Evolutionary conservation across 257 asterid species (phyloP).

Genomic region (Plantago elongata): DNA sequence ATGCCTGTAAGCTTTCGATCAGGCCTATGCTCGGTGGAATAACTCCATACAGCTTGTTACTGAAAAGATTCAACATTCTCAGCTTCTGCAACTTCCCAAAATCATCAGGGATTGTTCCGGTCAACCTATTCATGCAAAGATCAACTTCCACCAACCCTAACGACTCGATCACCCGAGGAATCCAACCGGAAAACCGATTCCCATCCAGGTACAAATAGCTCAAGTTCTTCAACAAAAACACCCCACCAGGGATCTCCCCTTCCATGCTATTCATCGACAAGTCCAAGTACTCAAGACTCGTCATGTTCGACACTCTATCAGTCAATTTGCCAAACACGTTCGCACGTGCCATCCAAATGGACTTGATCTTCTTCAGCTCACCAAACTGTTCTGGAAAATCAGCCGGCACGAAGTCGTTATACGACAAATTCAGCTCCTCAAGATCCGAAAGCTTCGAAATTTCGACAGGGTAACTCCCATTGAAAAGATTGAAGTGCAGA

Average conservation of each 20-base stretch:
- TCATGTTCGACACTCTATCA: slow-evolving; percentile 21
- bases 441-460: slow-evolving; percentile 65
- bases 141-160: slow-evolving; percentile 48
- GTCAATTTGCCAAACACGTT: slow-evolving; percentile 49
- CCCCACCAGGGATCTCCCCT: slow-evolving; percentile 36
- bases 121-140: slow-evolving; percentile 48
- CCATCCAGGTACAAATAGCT: slow-evolving; percentile 30
- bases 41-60: slow-evolving; percentile 49
- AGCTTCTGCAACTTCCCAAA: slow-evolving; percentile 53
- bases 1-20: slow-evolving; percentile 36
- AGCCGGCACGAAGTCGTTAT: slow-evolving; percentile 48
- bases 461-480: slow-evolving; percentile 61
- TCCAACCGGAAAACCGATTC: slow-evolving; percentile 56
- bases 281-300: slow-evolving; percentile 36
- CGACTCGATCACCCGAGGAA: slow-evolving; percentile 47
- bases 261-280: slow-evolving; percentile 28
- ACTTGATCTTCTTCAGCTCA: slow-evolving; percentile 37
- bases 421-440: slow-evolving; percentile 44
- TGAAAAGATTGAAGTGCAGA: slow-evolving; percentile 44
- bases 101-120: slow-evolving; percentile 63
- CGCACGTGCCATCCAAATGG: slow-evolving; percentile 38
- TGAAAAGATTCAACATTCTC: slow-evolving; percentile 37
- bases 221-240: slow-evolving; percentile 62
- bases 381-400: slow-evolving; percentile 56
- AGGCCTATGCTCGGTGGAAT: slow-evolving; percentile 56